Base-by-base conservation (phyloP, 2,329 filamentous ascomycete genomes). In the Cercospora citrullina region DNA sequence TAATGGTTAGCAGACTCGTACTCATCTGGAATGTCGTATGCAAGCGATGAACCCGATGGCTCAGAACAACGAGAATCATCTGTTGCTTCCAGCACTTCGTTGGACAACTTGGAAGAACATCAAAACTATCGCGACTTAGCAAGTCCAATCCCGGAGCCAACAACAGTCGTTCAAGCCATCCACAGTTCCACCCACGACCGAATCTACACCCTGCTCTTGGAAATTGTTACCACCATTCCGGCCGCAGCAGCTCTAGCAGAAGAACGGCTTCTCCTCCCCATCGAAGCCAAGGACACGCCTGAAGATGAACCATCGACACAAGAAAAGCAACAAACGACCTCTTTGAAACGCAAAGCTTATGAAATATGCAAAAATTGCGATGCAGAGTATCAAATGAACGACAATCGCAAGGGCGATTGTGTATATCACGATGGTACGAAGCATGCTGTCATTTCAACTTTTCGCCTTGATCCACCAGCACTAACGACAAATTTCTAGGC, bases 321-420 rank as follows among this genome's bases (percentile, higher is more conserved):
- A 45, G 21, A 55, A 14, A 14, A 55, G 51, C 26, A 55, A 26
- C 8, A 4, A 55, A 16, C 5, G 5, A 8, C 51, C 7, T 48
- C 55, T 23, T 8, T 30, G 33, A 63, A 67, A 39, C 48, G 65
- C 5, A 67, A 67, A 45, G 65, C 65, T n/a, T 59, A 59, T 14
- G 65, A 67, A 23, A 63, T 28, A 2, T 67, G 65, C 53, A 53
- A 45, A n/a, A 67, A 67, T 26, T 63, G 65, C 48, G 26, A 51
- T 4, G n/a, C 16, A 14, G 65, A 67, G 51, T 67, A 58, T n/a
- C 16, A 12, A 4, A 33, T 63, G 10, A 21, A 45, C 8, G 16
- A 23, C 12, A 67, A 67, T 30, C 16, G 21, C 36, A 45, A 59
- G 7, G 65, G 60, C 16, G 36, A 31, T 23, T 67, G 65, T 10